Evolutionary conservation across 2,329 filamentous ascomycete genomes (phyloP).

Genomic region (Apiospora arundinis): DNA sequence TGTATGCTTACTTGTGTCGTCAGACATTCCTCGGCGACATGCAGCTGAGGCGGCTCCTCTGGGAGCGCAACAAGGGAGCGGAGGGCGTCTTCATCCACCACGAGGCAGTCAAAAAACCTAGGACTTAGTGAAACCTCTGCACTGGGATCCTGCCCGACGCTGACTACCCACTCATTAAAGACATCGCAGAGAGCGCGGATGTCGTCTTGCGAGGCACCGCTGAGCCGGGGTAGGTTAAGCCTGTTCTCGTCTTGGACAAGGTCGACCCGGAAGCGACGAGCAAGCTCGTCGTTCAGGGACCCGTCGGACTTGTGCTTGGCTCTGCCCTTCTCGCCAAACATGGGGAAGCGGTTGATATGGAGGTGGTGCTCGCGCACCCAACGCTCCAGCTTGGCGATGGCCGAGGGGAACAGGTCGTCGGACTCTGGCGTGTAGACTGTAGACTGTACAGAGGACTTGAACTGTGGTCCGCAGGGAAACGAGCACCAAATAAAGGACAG

Average conservation of each 20-base stretch:
- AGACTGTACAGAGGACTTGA: neutral
- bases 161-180: neutral
- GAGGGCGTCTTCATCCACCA: neutral
- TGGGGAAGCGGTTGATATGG: neutral
- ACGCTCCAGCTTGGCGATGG: neutral
- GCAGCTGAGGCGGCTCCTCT: neutral
- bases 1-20: neutral
- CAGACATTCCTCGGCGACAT: neutral
- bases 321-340: neutral
- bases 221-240: neutral
- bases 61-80: neutral
- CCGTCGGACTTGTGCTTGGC: neutral
- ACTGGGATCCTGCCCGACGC: neutral
- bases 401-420: neutral
- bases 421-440: constrained; percentile 2
- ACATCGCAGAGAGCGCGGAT: neutral
- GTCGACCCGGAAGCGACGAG: neutral
- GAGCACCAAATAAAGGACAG: too few species aligned
- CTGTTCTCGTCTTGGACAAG: too few species aligned
- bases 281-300: neutral
- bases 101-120: neutral
- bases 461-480: neutral
- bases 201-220: neutral
- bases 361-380: neutral
- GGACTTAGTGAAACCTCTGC: neutral